phyloP scores from a whole-genome alignment of 306 rosid species.

The Trichosanthes cucumerina region DNA sequence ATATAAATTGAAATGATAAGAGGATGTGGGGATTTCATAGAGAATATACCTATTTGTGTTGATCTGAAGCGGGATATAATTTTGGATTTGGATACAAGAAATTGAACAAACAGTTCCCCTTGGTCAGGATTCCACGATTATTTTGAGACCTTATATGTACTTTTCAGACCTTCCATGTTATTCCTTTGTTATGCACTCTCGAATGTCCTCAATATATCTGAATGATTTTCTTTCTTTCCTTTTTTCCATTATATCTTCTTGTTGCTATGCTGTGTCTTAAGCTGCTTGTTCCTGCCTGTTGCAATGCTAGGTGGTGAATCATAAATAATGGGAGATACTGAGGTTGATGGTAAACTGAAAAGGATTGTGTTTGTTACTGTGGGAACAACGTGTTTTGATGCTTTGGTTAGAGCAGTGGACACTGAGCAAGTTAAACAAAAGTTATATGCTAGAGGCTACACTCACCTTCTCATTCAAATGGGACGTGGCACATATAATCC shows the following conservation, averaged over 20 bases:
- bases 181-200: neutral
- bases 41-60: too few relatives aligned
- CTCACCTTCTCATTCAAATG: conserved; percentile 69
- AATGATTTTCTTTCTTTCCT: too few relatives aligned
- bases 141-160: neutral
- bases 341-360: conserved; percentile 3
- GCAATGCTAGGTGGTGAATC: neutral
- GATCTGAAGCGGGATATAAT: too few relatives aligned
- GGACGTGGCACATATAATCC: conserved; percentile 73
- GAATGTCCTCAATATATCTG: neutral
- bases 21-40: too few relatives aligned
- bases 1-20: too few relatives aligned
- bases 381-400: conserved; percentile 77
- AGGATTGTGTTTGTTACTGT: conserved; percentile 61
- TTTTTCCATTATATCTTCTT: too few relatives aligned
- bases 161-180: neutral
- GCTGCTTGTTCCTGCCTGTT: neutral
- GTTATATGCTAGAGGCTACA: conserved; percentile 50
- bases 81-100: neutral
- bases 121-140: neutral
- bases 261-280: neutral
- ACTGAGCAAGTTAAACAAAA: conserved; percentile 32
- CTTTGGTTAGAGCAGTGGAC: conserved; percentile 58
- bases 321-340: conserved; percentile 29
- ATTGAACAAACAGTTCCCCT: neutral